Conservation (phyloP, 2,329 filamentous ascomycete genomes). For the Pseudogymnoascus verrucosus region DNA sequence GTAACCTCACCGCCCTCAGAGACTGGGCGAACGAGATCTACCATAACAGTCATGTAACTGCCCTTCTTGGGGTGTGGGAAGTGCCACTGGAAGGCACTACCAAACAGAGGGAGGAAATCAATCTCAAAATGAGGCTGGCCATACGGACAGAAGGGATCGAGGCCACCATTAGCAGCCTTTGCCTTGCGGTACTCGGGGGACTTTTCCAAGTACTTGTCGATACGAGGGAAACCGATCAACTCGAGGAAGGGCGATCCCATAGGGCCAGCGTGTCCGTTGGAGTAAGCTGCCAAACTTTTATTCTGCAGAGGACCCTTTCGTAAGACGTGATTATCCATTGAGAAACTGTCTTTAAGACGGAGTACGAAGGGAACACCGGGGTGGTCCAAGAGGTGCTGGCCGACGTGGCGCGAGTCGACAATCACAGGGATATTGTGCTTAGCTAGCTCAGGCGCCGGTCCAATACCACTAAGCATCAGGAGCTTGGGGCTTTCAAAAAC, state of each 20-base stretch:
- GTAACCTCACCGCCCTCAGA: slow-evolving; percentile 35
- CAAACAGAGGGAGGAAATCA: slow-evolving; percentile 54
- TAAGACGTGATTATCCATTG: too few relatives aligned
- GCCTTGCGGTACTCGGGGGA: slow-evolving; percentile 16
- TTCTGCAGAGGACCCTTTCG: too few relatives aligned
- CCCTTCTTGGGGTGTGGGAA: slow-evolving; percentile 35
- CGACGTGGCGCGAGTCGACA: slow-evolving; percentile 24
- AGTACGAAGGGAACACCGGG: slow-evolving; percentile 29
- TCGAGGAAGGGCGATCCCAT: slow-evolving; percentile 37
- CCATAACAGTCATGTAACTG: slow-evolving; percentile 48
- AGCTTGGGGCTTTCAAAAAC: slow-evolving; percentile 11
- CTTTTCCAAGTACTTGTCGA: slow-evolving; percentile 35
- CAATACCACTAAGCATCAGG: slow-evolving; percentile 12
- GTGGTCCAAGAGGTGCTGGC: slow-evolving; percentile 31
- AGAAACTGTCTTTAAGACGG: too few relatives aligned
- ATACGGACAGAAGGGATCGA: slow-evolving; percentile 46
- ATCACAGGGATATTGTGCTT: slow-evolving; percentile 24
- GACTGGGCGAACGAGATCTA: slow-evolving; percentile 41
- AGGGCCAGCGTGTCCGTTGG: slow-evolving; percentile 26
- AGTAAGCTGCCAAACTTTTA: too few relatives aligned
- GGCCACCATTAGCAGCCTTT: slow-evolving; percentile 33
- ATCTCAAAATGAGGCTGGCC: slow-evolving; percentile 55
- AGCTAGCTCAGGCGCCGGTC: slow-evolving; percentile 23
- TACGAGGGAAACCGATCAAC: slow-evolving; percentile 48
- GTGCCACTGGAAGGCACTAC: slow-evolving; percentile 41